Conservation (phyloP, 208 protist species). For the Crithidia acanthocephali region DNA sequence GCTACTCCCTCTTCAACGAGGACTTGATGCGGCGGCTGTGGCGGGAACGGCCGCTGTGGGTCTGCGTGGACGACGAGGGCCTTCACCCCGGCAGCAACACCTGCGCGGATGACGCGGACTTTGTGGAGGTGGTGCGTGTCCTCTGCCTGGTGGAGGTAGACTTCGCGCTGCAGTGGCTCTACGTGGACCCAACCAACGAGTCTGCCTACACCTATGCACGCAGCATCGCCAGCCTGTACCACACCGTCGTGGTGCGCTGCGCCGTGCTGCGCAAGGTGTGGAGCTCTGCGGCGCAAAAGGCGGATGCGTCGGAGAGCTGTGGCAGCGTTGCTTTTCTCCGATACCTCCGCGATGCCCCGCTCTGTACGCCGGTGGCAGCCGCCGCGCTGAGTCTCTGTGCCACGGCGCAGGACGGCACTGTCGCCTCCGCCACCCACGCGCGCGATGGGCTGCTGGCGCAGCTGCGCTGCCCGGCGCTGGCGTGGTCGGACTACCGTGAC, state of each 20-base stretch:
- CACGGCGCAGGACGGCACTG: constrained; percentile 14
- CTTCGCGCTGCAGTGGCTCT: constrained; percentile 68
- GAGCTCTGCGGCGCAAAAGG: neutral
- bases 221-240: constrained; percentile 49
- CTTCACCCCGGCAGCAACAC: no score
- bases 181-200: constrained; percentile 76
- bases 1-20: constrained; percentile 51
- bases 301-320: neutral
- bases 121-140: constrained; percentile 6
- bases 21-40: constrained; percentile 50
- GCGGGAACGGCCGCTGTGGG: neutral
- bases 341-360: constrained; percentile 22
- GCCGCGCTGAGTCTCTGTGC: constrained; percentile 4
- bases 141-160: constrained; percentile 63
- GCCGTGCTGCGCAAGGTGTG: constrained; percentile 2
- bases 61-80: no score
- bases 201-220: constrained; percentile 66
- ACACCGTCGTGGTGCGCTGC: constrained; percentile 36
- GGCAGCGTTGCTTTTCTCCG: neutral
- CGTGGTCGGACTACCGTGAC: constrained; percentile 43
- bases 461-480: constrained; percentile 16
- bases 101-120: no score
- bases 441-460: neutral
- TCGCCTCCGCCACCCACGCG: constrained; percentile 7
- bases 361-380: constrained; percentile 23